Evolutionary conservation across 2,329 filamentous ascomycete species (phyloP).

Genomic region (Diaporthe amygdali): DNA sequence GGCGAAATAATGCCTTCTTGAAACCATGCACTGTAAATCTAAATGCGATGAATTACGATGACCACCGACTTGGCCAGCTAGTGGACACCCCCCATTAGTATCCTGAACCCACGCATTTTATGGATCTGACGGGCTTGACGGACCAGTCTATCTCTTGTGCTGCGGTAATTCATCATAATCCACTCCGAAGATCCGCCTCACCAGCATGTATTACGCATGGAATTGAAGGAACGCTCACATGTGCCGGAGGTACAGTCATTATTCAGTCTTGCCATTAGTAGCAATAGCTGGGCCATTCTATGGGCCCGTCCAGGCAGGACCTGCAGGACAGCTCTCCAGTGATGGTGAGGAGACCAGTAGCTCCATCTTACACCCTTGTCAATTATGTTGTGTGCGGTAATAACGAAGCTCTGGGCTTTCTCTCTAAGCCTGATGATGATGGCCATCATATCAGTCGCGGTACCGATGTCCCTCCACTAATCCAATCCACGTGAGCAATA

Average conservation of each 20-base stretch:
- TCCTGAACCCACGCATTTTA: not conserved
- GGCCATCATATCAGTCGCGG: not conserved
- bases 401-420: not conserved
- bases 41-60: constrained; percentile 18
- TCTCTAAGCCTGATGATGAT: not conserved
- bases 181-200: not conserved
- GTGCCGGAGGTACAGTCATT: too few species aligned
- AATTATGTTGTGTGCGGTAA: constrained; percentile 1
- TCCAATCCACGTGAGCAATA: not conserved
- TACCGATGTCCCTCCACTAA: not conserved
- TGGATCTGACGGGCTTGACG: too few species aligned
- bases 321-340: not conserved
- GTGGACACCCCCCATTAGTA: not conserved
- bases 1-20: constrained; percentile 7
- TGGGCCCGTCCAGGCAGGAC: not conserved
- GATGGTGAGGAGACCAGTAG: not conserved
- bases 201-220: not conserved
- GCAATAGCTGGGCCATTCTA: not conserved
- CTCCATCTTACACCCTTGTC: constrained; percentile 2
- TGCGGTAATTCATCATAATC: constrained; percentile 12
- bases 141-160: not conserved
- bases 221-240: not conserved
- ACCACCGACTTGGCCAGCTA: constrained; percentile 9
- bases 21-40: constrained; percentile 15
- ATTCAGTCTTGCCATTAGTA: not conserved